A percentile compares a stretch with the other conserved stretches of the same genome.
phyloP scores from a whole-genome alignment of 164 flowering plant species.

The Euptelea pleiosperma region DNA sequence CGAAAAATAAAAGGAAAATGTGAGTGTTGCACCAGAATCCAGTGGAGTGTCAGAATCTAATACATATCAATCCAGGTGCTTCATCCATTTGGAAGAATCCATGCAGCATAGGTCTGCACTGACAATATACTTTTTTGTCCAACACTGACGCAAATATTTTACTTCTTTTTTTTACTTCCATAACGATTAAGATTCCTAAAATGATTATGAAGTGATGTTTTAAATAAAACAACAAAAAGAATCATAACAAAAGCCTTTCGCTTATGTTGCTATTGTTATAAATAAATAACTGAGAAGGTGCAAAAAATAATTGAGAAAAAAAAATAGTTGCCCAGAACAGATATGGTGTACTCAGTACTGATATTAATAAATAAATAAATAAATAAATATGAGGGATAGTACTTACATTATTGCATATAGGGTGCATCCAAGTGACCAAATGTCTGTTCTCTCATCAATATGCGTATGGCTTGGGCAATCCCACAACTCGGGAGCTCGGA shows the following conservation, averaged over 20 bases:
- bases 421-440: slow-evolving; percentile 98
- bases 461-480: slow-evolving; percentile 94
- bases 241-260: no score
- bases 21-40: no score
- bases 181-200: no score
- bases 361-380: no score
- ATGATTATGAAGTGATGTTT: neutral
- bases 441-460: slow-evolving; percentile 93
- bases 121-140: no score
- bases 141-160: no score
- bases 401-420: slow-evolving; percentile 90
- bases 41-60: no score
- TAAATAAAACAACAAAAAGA: neutral
- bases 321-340: neutral
- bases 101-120: no score
- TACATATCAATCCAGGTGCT: no score
- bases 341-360: neutral
- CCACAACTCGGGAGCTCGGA: slow-evolving; percentile 97
- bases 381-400: slow-evolving; percentile 5
- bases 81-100: no score
- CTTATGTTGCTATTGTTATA: neutral
- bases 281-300: neutral
- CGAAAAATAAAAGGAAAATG: no score
- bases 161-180: no score
- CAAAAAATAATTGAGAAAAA: neutral